Conservation (phyloP, 257 asterid species). For the Forsythia suspensa region DNA sequence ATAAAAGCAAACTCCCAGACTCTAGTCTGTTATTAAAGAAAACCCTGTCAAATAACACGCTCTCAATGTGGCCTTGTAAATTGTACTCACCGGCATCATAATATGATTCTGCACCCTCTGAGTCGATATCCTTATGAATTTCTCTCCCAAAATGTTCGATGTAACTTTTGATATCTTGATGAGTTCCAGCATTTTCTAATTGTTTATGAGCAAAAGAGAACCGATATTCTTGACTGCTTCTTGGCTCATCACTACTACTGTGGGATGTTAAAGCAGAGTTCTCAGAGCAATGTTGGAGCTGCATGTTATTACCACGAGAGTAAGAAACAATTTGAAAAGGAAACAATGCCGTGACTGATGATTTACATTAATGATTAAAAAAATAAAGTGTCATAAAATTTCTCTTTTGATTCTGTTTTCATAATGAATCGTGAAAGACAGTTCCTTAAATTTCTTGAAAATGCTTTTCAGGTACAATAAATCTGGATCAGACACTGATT, state of each 20-base stretch:
- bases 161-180: slow-evolving; percentile 50
- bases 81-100: slow-evolving; percentile 53
- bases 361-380: not conserved
- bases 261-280: slow-evolving; percentile 37
- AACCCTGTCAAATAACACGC: slow-evolving; percentile 54
- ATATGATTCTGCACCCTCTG: slow-evolving; percentile 25
- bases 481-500: not conserved
- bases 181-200: slow-evolving; percentile 22
- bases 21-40: slow-evolving; percentile 45
- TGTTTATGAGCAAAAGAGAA: slow-evolving; percentile 49
- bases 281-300: slow-evolving; percentile 23
- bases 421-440: not conserved
- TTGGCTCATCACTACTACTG: slow-evolving; percentile 27
- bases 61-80: slow-evolving; percentile 33
- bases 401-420: not conserved
- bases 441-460: not conserved
- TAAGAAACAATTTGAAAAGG: not conserved
- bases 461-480: not conserved
- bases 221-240: slow-evolving; percentile 25
- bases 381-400: not conserved
- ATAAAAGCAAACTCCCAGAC: slow-evolving; percentile 64
- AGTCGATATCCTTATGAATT: slow-evolving; percentile 23
- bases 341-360: not conserved
- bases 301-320: slow-evolving; percentile 9
- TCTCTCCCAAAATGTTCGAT: slow-evolving; percentile 57